A percentile compares a stretch with the other conserved stretches of the same genome.
Conservation (phyloP, 169 alveolate species). For the Ichthyophthirius multifiliis region DNA sequence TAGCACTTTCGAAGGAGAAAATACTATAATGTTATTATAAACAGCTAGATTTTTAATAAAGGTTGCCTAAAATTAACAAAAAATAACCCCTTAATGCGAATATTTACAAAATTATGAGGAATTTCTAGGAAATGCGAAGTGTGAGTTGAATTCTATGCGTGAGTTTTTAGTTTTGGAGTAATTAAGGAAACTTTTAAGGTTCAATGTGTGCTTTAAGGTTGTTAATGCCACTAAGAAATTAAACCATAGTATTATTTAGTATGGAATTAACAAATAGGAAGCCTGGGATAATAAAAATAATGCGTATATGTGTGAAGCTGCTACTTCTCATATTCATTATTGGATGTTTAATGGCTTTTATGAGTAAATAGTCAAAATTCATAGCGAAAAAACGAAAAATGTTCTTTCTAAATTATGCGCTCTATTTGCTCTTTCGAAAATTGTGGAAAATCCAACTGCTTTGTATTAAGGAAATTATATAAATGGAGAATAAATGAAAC, state of each 20-base stretch:
- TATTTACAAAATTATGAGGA: conserved; percentile 12
- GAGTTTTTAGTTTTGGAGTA: conserved; percentile 4
- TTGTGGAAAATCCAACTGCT: conserved; percentile 39
- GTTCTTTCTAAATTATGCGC: conserved; percentile 28
- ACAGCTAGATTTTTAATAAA: conserved; percentile 45
- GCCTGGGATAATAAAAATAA: conserved; percentile 39
- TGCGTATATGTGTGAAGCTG: conserved; percentile 38
- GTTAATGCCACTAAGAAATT: conserved; percentile 35
- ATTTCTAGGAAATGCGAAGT: conserved; percentile 3
- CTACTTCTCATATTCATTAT: conserved; percentile 50
- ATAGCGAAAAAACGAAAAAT: not conserved
- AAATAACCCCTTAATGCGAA: not conserved
- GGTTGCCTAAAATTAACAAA: conserved; percentile 21
- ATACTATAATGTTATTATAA: conserved; percentile 54
- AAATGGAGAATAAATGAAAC: conserved; percentile 26
- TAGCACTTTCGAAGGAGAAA: conserved; percentile 73
- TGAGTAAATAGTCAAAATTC: conserved; percentile 16
- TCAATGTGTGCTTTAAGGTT: conserved; percentile 50
- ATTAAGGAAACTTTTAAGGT: conserved; percentile 34
- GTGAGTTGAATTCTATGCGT: conserved; percentile 9
- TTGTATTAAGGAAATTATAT: conserved; percentile 33
- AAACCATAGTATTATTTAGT: conserved; percentile 35
- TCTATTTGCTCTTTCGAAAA: conserved; percentile 25
- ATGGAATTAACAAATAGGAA: conserved; percentile 41
- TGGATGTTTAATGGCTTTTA: conserved; percentile 40